phyloP scores from a whole-genome alignment of 805 yeast species.

The Yamadazyma laniorum region DNA sequence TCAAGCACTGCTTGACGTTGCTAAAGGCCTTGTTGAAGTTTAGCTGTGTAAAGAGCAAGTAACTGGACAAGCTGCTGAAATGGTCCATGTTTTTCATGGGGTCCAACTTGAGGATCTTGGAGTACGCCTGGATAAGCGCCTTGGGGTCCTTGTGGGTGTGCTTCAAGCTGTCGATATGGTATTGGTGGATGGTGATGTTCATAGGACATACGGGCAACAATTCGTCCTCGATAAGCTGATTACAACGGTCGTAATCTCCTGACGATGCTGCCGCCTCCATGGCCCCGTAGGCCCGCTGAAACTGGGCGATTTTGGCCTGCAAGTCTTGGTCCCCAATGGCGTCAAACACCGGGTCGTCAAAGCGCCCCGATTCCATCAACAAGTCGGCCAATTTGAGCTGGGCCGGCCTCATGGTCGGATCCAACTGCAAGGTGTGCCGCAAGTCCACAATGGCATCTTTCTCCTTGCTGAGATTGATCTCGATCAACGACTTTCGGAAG shows the following conservation, averaged over 20 bases:
- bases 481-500: conserved; percentile 62
- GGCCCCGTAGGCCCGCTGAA: conserved; percentile 12
- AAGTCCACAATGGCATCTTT: conserved; percentile 53
- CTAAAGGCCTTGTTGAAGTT: conserved; percentile 52
- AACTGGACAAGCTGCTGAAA: conserved; percentile 27
- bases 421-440: conserved; percentile 43
- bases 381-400: conserved; percentile 47
- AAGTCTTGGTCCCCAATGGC: conserved; percentile 16
- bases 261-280: background rate
- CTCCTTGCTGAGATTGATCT: conserved; percentile 55
- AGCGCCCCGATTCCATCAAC: conserved; percentile 51
- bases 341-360: conserved; percentile 25
- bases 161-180: conserved; percentile 26
- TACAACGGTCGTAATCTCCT: conserved; percentile 3
- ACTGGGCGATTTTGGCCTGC: conserved; percentile 16
- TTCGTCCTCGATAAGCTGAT: conserved; percentile 22
- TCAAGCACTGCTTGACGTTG: conserved; percentile 64
- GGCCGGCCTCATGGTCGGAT: conserved; percentile 47
- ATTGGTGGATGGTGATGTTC: conserved; percentile 21
- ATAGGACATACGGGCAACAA: conserved; percentile 42
- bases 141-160: conserved; percentile 12
- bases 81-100: conserved; percentile 24
- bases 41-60: conserved; percentile 46
- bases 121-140: conserved; percentile 23
- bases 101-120: conserved; percentile 25